Evolutionary conservation across 2,329 filamentous ascomycete species (phyloP).

Genomic region (Neofusicoccum umdonicola): DNA sequence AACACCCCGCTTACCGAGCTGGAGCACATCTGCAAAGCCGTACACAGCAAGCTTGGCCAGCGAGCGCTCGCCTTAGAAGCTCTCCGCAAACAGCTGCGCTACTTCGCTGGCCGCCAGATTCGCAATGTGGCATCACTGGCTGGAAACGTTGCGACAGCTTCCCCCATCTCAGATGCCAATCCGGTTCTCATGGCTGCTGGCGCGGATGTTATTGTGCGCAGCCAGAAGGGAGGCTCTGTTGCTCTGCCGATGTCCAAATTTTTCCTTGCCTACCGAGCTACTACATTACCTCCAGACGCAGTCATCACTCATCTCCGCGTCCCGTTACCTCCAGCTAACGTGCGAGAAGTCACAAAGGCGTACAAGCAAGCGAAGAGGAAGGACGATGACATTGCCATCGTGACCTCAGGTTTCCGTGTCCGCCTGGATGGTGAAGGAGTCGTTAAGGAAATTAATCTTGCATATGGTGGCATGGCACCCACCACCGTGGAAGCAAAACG

Average conservation of each 20-base stretch:
- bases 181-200: conserved; percentile 85
- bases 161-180: conserved; percentile 92
- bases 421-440: conserved; percentile 64
- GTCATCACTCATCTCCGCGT: conserved; percentile 81
- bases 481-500: conserved; percentile 78
- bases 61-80: conserved; percentile 44
- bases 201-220: conserved; percentile 73
- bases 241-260: conserved; percentile 72
- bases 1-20: conserved; percentile 90
- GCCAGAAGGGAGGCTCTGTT: conserved; percentile 61
- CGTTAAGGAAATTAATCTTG: conserved; percentile 72
- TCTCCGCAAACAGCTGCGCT: conserved; percentile 91
- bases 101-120: conserved; percentile 92
- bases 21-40: conserved; percentile 75
- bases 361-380: conserved; percentile 97
- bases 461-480: conserved; percentile 93
- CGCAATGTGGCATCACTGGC: conserved; percentile 92
- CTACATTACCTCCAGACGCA: conserved; percentile 73
- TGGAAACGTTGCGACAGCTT: conserved; percentile 88
- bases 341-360: conserved; percentile 76
- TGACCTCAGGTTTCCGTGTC: conserved; percentile 79
- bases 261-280: conserved; percentile 85
- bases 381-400: conserved; percentile 96
- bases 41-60: conserved; percentile 51
- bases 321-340: conserved; percentile 62